Percentiles rank a stretch among this genome's conserved stretches.
phyloP scores from a whole-genome alignment of 805 yeast species.

The Yamadazyma insecticola region DNA sequence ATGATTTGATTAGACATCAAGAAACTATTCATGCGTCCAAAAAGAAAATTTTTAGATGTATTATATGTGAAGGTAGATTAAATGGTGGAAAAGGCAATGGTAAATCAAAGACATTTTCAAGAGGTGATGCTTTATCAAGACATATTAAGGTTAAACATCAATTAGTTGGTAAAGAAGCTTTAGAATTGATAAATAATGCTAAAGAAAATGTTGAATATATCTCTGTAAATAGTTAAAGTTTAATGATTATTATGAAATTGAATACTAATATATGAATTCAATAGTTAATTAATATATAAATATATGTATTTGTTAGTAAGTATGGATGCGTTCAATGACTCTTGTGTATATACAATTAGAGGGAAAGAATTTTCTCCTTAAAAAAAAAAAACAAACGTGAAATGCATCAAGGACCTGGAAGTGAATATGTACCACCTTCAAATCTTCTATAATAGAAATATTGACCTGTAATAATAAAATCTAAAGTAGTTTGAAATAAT shows the following conservation, averaged over 20 bases:
- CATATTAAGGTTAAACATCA: constrained; percentile 80
- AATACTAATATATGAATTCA: too few species aligned
- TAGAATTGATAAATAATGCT: constrained; percentile 67
- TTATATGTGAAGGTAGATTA: constrained; percentile 41
- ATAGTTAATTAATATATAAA: too few species aligned
- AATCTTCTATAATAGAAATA: constrained; percentile 52
- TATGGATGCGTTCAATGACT: too few species aligned
- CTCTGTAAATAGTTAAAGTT: constrained; percentile 11
- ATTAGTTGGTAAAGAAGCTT: constrained; percentile 59
- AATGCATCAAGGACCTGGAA: too few species aligned
- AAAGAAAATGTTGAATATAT: constrained; percentile 71
- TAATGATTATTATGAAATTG: not conserved
- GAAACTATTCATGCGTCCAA: constrained; percentile 45
- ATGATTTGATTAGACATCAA: constrained; percentile 43
- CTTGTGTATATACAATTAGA: too few species aligned
- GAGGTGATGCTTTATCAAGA: constrained; percentile 44
- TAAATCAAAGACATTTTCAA: constrained; percentile 40
- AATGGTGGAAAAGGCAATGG: constrained; percentile 50
- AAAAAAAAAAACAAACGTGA: too few species aligned
- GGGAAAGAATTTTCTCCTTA: too few species aligned
- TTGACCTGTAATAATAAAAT: constrained; percentile 68
- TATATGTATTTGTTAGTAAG: too few species aligned
- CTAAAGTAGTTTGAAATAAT: constrained; percentile 71
- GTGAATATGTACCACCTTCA: too few species aligned
- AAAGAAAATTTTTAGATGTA: constrained; percentile 43